phyloP scores from a whole-genome alignment of 208 protist species.

The Leishmania gerbilli region DNA sequence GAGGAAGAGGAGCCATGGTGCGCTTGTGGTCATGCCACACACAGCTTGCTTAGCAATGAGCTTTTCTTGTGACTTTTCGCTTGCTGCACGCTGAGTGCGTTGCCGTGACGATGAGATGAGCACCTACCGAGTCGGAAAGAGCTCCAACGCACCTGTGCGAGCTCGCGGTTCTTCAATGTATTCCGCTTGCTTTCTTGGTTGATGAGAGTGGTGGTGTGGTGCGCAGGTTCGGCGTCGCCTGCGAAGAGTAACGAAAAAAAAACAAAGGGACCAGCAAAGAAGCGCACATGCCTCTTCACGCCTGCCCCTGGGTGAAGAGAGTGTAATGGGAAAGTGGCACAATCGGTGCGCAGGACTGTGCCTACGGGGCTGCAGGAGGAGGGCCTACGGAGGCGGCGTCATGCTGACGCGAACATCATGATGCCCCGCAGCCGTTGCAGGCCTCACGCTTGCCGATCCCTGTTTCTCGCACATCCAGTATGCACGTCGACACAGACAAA shows the following conservation, averaged over 20 bases:
- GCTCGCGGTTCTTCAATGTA: not conserved
- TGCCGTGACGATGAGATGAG: not conserved
- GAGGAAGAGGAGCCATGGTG: not conserved
- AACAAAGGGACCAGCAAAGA: not conserved
- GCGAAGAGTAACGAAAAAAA: not conserved
- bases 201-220: not conserved
- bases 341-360: not conserved
- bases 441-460: not conserved
- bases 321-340: not conserved
- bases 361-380: not conserved
- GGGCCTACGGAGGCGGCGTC: not conserved
- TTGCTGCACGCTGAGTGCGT: not conserved
- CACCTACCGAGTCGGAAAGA: not conserved
- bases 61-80: not conserved
- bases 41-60: not conserved
- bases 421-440: too few species aligned
- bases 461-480: not conserved
- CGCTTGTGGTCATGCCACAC: not conserved
- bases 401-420: not conserved
- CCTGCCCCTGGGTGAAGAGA: not conserved
- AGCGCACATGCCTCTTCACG: not conserved
- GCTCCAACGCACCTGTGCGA: not conserved
- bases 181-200: too few species aligned
- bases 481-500: not conserved
- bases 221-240: not conserved